Evolutionary conservation across 73 alveolate species (phyloP), one percentile per base, ranked within the genome.

Genomic region (Urostyla sp.): DNA sequence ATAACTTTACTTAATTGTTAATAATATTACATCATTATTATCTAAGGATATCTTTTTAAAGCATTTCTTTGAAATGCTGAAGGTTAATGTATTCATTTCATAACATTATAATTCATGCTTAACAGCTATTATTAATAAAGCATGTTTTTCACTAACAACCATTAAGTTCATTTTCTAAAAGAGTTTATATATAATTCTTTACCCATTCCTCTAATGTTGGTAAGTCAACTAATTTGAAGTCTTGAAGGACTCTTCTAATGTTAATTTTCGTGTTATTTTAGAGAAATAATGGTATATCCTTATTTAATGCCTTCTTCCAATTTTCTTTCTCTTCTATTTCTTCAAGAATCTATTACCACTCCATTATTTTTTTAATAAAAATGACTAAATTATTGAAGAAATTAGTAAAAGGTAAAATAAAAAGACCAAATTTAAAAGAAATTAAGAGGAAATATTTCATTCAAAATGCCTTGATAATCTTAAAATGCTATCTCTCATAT

Each of bases 91-190:
- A 15, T 61, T 34, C 38, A 60, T 13, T 1, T 59, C 16, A 55
- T 27, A 78, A 20, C 40, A 72, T 3, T 30, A 55, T 0, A 78
- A 32, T 30, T 60, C 56, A 34, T 26, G 44, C 6, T 60, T 48
- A 15, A 59, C 74, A 31, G 74, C 80, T 18, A 78, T 28, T 16
- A 78, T 61, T 8, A 78, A 1, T 16, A 60, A 26, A 10, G 50
- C 53, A 37, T 78, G 60, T 27, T 26, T 60, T 35, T 78, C 89
- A 46, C 75, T 45, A 13, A 61, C 74, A 0, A 32, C 81, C 74
- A 78, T 40, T 8, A 78, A 26, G 59, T 78, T 78, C 89, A 78
- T 78, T 60, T 61, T 78, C 89, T 48, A 40, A 5, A 37, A 16
- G 18, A 13, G 13, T 11, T 20, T 5, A 40, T 2, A 18, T 31